phyloP scores from a whole-genome alignment of 148 eudicot genomes.

The Vaccinium macrocarpon region DNA sequence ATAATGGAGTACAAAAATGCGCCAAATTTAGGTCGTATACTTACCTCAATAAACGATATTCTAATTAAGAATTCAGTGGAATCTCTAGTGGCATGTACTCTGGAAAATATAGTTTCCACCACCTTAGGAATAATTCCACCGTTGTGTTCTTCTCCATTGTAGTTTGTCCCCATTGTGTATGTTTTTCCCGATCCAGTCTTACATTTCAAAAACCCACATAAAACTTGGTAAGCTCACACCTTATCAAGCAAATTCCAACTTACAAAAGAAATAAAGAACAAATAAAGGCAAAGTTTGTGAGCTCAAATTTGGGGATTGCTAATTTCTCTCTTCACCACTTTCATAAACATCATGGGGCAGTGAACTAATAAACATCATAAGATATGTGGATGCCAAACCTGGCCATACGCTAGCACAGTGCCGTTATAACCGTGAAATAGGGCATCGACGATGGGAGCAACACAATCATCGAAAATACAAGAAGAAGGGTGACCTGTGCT shows the following conservation, averaged over 20 bases:
- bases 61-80: conserved; percentile 69
- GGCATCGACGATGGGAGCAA: conserved; percentile 71
- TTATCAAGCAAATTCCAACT: neutral
- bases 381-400: conserved; percentile 36
- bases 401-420: conserved; percentile 87
- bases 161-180: conserved; percentile 97
- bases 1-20: neutral
- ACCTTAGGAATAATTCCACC: conserved; percentile 83
- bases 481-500: conserved; percentile 47
- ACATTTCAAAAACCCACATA: conserved; percentile 9
- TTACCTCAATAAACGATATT: conserved; percentile 94
- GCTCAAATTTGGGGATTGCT: neutral
- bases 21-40: neutral
- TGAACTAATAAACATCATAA: neutral
- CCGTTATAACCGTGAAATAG: conserved; percentile 79
- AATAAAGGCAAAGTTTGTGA: neutral
- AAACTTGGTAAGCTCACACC: conserved; percentile 9
- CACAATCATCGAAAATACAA: conserved; percentile 60
- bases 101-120: conserved; percentile 76
- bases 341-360: neutral
- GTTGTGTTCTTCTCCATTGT: conserved; percentile 53
- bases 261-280: neutral
- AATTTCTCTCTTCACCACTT: neutral
- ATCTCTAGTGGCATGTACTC: conserved; percentile 50
- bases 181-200: conserved; percentile 98